Conservation (phyloP, 2,329 filamentous ascomycete species). For the Colletotrichum liriopes region DNA sequence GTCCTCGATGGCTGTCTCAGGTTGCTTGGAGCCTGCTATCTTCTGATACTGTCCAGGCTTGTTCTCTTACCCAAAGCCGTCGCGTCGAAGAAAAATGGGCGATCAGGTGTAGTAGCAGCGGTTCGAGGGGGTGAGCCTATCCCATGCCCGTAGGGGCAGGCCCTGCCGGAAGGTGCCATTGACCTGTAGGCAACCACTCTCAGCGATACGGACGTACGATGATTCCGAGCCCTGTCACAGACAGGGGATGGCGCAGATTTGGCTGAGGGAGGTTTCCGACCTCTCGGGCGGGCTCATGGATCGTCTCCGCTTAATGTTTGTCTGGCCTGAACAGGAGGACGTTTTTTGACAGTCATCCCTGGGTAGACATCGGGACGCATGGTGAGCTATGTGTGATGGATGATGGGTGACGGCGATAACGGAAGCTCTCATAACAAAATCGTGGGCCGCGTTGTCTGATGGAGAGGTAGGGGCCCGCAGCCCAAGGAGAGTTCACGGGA, state of each 20-base stretch:
- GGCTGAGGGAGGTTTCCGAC: constrained; percentile 31
- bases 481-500: neutral
- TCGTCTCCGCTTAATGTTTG: constrained; percentile 29
- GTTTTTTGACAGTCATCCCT: neutral
- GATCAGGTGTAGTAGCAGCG: neutral
- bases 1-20: neutral
- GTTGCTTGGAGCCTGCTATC: neutral
- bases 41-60: neutral
- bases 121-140: constrained; percentile 18
- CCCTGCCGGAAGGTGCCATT: constrained; percentile 33
- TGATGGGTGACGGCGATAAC: neutral
- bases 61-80: neutral
- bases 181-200: constrained; percentile 36
- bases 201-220: constrained; percentile 37
- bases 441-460: neutral
- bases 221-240: constrained; percentile 36
- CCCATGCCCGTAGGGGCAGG: constrained; percentile 11
- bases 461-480: neutral
- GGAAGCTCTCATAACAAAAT: too few species aligned
- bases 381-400: neutral
- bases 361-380: neutral
- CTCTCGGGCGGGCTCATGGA: constrained; percentile 32
- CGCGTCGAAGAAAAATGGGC: neutral
- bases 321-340: neutral
- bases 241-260: constrained; percentile 34